Evolutionary conservation across 176 grass and related monocot species (phyloP).

Genomic region (Pharus latifolius): DNA sequence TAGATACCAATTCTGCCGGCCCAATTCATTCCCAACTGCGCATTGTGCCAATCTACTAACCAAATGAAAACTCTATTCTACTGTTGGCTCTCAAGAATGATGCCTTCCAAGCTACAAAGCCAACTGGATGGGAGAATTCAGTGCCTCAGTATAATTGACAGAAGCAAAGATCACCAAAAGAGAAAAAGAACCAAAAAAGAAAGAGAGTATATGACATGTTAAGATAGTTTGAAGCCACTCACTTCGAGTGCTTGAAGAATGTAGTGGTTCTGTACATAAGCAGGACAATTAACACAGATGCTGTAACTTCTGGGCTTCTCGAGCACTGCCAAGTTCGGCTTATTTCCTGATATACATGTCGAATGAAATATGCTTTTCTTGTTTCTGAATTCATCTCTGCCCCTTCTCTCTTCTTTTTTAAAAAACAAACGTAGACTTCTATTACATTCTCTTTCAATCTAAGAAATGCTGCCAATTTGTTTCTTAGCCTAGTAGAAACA

Average conservation of each 20-base stretch:
- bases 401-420: neutral
- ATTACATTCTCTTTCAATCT: too few species aligned
- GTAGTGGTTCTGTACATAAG: constrained; percentile 31
- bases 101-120: neutral
- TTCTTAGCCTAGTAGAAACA: neutral
- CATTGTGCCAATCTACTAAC: constrained; percentile 28
- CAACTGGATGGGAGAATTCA: neutral
- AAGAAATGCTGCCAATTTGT: neutral
- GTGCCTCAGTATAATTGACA: neutral
- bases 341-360: neutral
- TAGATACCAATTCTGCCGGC: neutral
- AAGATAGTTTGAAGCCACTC: constrained; percentile 31
- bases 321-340: neutral
- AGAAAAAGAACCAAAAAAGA: neutral
- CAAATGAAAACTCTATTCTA: neutral
- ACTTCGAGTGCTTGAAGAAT: constrained; percentile 29
- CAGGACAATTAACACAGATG: neutral
- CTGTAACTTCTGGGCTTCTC: constrained; percentile 1
- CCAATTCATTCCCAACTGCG: neutral
- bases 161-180: neutral
- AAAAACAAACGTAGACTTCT: too few species aligned
- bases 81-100: neutral
- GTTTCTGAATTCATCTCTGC: neutral
- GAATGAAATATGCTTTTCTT: neutral
- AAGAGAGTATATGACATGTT: constrained; percentile 7